phyloP scores from a whole-genome alignment of 176 grass and related monocot species.

The Rhynchospora pubera region DNA sequence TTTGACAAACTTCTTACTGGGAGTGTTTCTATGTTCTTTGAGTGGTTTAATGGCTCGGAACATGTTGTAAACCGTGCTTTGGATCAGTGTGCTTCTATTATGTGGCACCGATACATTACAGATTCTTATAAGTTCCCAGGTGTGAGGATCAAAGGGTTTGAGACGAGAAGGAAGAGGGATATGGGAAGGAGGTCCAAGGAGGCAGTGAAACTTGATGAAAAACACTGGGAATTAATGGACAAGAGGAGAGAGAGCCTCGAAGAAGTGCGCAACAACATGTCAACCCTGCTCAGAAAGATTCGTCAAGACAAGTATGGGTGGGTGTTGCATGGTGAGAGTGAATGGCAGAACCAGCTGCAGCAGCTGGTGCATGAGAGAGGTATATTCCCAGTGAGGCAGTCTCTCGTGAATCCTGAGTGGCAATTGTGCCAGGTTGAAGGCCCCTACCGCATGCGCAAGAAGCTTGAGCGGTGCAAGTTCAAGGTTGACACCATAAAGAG shows the following conservation, averaged over 20 bases:
- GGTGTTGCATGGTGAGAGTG: constrained; percentile 96
- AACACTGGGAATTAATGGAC: constrained; percentile 80
- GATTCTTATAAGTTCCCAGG: constrained; percentile 94
- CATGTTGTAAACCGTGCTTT: constrained; percentile 73
- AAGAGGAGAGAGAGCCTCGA: constrained; percentile 78
- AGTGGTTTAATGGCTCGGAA: constrained; percentile 79
- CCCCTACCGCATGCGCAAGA: constrained; percentile 97
- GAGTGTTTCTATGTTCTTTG: constrained; percentile 63
- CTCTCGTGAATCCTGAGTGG: constrained; percentile 61
- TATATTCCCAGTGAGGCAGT: constrained; percentile 67
- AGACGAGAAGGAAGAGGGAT: constrained; percentile 85
- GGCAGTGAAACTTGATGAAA: constrained; percentile 55
- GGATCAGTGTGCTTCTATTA: constrained; percentile 81
- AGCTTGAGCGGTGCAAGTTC: constrained; percentile 81
- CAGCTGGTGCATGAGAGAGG: constrained; percentile 93
- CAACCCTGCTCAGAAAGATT: constrained; percentile 82
- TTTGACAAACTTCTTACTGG: constrained; percentile 86
- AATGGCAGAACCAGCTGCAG: constrained; percentile 94
- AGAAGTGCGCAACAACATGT: constrained; percentile 84
- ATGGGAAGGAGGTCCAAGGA: constrained; percentile 86
- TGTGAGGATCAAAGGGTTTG: constrained; percentile 98
- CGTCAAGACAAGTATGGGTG: constrained; percentile 99
- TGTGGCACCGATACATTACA: constrained; percentile 89
- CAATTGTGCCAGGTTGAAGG: constrained; percentile 92
- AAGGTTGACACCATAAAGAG: constrained; percentile 93